These are phyloP conservation scores for Colletotrichum gloeosporioides DNA, from an alignment of 2,329 filamentous ascomycete genomes.

Conservation along the genomic window DNA sequence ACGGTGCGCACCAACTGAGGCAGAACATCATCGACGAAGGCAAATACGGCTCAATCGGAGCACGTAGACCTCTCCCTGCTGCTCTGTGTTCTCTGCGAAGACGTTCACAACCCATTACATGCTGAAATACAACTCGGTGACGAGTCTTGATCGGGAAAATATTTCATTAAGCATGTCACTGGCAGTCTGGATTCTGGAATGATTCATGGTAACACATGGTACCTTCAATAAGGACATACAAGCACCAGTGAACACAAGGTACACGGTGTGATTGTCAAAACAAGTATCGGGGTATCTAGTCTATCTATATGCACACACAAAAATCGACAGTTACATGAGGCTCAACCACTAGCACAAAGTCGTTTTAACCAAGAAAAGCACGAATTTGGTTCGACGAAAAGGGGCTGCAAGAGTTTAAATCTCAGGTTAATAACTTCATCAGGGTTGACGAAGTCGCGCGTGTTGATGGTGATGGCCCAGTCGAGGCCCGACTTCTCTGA, in stretches of 20 bases:
- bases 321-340: background rate
- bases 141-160: too few relatives aligned
- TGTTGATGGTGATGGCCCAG: constrained; percentile 9
- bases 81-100: too few relatives aligned
- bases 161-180: too few relatives aligned
- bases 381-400: background rate
- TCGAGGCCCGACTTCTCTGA: background rate
- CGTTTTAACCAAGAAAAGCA: background rate
- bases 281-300: background rate
- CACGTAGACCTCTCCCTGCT: too few relatives aligned
- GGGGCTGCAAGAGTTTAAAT: background rate
- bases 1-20: too few relatives aligned
- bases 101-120: too few relatives aligned
- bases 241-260: background rate
- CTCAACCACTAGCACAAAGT: background rate
- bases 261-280: fast-evolving
- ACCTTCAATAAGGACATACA: fast-evolving
- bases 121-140: too few relatives aligned
- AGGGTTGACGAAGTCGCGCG: background rate
- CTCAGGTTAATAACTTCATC: background rate
- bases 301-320: background rate
- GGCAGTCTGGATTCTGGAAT: too few relatives aligned
- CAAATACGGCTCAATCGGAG: too few relatives aligned
- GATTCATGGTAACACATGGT: too few relatives aligned
- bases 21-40: too few relatives aligned